These are phyloP conservation scores for Kalaharituber pfeilii DNA, from an alignment of 2,329 filamentous ascomycete species.

Conservation along the genomic window DNA sequence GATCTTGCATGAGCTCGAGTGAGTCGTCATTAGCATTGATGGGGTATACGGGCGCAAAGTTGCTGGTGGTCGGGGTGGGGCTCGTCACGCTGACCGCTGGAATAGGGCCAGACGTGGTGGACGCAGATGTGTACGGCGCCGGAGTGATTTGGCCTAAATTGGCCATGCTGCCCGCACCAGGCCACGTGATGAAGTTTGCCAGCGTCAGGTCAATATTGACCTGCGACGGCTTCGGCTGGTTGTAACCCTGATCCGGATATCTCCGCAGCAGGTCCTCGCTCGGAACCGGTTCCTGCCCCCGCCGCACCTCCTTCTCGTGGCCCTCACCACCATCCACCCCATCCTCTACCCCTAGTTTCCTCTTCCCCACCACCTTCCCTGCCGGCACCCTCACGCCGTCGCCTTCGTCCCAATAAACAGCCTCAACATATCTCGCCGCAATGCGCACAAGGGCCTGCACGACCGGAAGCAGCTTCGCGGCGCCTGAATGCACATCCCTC, in stretches of 20 bases:
- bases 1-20: too few relatives aligned
- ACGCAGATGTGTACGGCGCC: too few relatives aligned
- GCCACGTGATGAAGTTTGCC: not conserved
- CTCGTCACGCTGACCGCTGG: too few relatives aligned
- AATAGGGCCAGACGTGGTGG: too few relatives aligned
- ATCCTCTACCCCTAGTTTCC: too few relatives aligned
- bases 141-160: too few relatives aligned
- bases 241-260: not conserved
- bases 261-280: not conserved
- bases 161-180: not conserved
- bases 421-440: not conserved
- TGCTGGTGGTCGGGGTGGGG: too few relatives aligned
- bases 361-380: not conserved
- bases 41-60: too few relatives aligned
- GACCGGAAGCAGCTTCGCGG: conserved; percentile 16
- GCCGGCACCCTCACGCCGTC: too few relatives aligned
- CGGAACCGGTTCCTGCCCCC: not conserved
- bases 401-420: not conserved
- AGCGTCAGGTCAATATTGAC: not conserved
- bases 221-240: too few relatives aligned
- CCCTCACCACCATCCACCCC: too few relatives aligned
- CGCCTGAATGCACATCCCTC: conserved; percentile 20
- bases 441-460: not conserved
- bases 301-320: not conserved
- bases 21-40: too few relatives aligned